Conservation (phyloP, 1,284 basidiomycete species). For the Irpex sp. region DNA sequence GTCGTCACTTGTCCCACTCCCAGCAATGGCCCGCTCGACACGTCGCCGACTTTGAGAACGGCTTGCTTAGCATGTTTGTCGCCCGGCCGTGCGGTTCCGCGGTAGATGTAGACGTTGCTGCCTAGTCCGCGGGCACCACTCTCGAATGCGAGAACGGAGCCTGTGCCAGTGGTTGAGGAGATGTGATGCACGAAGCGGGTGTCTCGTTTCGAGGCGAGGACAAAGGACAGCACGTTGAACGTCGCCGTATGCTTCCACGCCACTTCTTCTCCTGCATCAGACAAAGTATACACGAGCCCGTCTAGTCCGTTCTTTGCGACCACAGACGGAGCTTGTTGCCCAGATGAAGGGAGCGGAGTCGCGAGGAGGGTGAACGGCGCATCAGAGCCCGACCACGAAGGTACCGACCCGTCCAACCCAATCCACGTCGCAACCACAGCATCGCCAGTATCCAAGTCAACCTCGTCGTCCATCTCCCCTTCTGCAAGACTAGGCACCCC, state of each 20-base stretch:
- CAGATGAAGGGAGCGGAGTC: constrained; percentile 51
- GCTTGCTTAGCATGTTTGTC: constrained; percentile 73
- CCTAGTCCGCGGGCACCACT: constrained; percentile 60
- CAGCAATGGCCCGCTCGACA: constrained; percentile 69
- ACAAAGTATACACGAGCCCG: constrained; percentile 67
- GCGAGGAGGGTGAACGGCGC: constrained; percentile 55
- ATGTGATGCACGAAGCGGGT: constrained; percentile 80
- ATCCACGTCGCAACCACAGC: constrained; percentile 63
- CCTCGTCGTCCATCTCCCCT: constrained; percentile 83
- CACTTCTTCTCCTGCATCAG: constrained; percentile 23
- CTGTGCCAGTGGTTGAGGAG: constrained; percentile 35
- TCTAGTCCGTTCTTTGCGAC: constrained; percentile 82
- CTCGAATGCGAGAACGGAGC: constrained; percentile 76
- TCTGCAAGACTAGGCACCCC: constrained; percentile 75
- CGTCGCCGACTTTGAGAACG: constrained; percentile 71
- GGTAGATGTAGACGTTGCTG: constrained; percentile 85
- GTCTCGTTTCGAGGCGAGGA: constrained; percentile 91
- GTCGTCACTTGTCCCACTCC: constrained; percentile 61
- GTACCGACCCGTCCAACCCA: constrained; percentile 41
- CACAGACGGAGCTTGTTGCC: constrained; percentile 37
- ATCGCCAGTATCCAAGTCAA: constrained; percentile 69
- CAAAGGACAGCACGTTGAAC: constrained; percentile 88
- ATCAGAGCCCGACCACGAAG: constrained; percentile 37
- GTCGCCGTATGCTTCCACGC: constrained; percentile 78
- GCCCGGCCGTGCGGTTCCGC: constrained; percentile 38